A percentile compares a stretch with the other conserved stretches of the same genome.
phyloP scores from a whole-genome alignment of 176 grass and related monocot genomes.

The Microstegium vimineum region DNA sequence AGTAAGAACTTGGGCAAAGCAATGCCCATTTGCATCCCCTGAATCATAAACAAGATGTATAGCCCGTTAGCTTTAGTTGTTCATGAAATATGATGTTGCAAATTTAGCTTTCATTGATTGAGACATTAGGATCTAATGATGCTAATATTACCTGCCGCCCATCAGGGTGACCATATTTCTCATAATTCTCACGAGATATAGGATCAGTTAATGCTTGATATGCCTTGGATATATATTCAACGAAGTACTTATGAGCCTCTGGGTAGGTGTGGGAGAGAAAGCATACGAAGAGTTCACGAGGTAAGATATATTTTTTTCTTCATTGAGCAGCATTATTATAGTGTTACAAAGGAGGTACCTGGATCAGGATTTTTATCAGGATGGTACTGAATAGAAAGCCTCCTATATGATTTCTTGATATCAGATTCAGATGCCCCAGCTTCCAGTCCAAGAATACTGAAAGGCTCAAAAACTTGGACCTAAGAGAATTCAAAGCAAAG shows the following conservation, averaged over 20 bases:
- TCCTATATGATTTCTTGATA: conserved; percentile 94
- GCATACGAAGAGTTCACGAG: conserved; percentile 4
- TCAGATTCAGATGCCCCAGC: conserved; percentile 75
- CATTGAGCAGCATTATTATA: not conserved
- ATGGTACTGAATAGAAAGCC: conserved; percentile 93
- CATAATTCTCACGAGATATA: conserved; percentile 96
- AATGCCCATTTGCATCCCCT: conserved; percentile 99
- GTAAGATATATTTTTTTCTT: conserved; percentile 3
- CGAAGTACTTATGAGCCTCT: conserved; percentile 97
- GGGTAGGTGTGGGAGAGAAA: conserved; percentile 25
- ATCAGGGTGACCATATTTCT: conserved; percentile 99
- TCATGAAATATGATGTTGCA: conserved; percentile 1
- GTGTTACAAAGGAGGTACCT: conserved; percentile 32
- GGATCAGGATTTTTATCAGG: conserved; percentile 99
- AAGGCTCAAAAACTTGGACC: conserved; percentile 96
- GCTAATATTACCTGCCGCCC: conserved; percentile 79
- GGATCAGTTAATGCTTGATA: conserved; percentile 97
- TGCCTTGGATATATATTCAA: conserved; percentile 99
- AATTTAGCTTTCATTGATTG: not conserved
- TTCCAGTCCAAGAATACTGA: conserved; percentile 94
- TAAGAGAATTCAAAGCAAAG: conserved; percentile 38
- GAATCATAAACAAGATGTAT: conserved; percentile 2
- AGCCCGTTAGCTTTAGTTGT: conserved; percentile 10
- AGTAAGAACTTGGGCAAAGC: conserved; percentile 94
- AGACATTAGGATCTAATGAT: not conserved